Conservation (phyloP, 75 land plant genomes). For the Larix kaempferi region DNA sequence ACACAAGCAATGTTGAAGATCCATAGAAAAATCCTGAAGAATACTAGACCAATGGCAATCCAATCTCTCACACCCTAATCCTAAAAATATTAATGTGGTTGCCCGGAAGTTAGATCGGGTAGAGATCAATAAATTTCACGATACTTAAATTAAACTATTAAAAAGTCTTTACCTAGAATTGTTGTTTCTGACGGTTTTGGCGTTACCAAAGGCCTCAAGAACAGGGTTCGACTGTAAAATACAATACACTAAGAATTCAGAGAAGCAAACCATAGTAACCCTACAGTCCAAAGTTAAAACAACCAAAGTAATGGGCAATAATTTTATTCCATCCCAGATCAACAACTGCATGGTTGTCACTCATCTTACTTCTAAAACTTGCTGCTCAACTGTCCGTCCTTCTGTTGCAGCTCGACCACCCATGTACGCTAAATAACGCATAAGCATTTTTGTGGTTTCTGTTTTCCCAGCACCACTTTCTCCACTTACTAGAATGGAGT, state of each 20-base stretch:
- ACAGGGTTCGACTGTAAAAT: conserved; percentile 86
- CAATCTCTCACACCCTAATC: neutral
- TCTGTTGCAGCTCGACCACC: conserved; percentile 79
- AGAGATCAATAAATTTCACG: neutral
- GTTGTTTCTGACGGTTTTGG: conserved; percentile 73
- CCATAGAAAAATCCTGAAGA: neutral
- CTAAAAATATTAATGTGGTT: neutral
- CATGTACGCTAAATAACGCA: conserved; percentile 91
- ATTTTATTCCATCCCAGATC: neutral
- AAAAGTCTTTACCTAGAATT: conserved; percentile 69
- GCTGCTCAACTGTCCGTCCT: conserved; percentile 90
- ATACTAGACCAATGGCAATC: neutral
- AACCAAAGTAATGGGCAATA: neutral
- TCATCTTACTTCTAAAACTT: conserved; percentile 83
- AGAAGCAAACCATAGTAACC: neutral
- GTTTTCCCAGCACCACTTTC: conserved; percentile 88
- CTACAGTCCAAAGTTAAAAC: neutral
- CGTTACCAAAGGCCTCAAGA: conserved; percentile 92
- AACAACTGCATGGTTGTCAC: neutral
- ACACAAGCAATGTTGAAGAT: neutral
- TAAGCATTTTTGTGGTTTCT: conserved; percentile 84
- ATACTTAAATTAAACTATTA: neutral
- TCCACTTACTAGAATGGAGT: conserved; percentile 79
- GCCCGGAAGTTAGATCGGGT: neutral
- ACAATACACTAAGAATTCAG: conserved; percentile 1